Percentiles rank a stretch among this genome's conserved stretches.
These are phyloP conservation scores for Zygotorulaspora chibaensis DNA, from an alignment of 805 yeast species.

Conservation along the genomic window DNA sequence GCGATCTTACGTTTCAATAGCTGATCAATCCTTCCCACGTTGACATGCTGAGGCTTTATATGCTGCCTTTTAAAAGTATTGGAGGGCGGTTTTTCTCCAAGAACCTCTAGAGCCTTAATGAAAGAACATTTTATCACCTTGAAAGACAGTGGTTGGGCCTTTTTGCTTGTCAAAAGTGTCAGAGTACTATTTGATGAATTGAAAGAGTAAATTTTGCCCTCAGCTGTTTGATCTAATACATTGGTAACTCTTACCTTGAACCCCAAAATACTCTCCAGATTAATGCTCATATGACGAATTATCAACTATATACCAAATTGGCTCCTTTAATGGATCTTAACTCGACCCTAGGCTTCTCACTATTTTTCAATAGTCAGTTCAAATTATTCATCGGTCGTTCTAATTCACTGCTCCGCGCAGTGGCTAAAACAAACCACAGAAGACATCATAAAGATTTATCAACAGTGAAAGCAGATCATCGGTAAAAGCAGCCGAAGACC, in stretches of 20 bases:
- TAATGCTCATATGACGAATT: conserved; percentile 24
- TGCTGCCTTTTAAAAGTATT: conserved; percentile 32
- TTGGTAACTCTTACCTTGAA: conserved; percentile 58
- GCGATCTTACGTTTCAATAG: conserved; percentile 26
- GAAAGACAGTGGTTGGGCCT: conserved; percentile 34
- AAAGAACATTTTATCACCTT: conserved; percentile 54
- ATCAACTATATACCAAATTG: neutral
- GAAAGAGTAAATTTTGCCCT: conserved; percentile 64
- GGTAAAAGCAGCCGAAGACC: neutral
- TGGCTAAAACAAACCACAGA: too few relatives aligned
- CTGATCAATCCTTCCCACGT: conserved; percentile 28
- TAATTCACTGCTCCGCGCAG: too few relatives aligned
- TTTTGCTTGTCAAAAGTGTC: conserved; percentile 29
- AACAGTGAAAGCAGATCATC: too few relatives aligned
- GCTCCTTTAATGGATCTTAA: neutral
- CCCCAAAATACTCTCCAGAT: conserved; percentile 30
- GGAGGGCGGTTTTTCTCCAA: conserved; percentile 37
- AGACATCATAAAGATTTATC: too few relatives aligned
- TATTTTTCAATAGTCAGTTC: neutral
- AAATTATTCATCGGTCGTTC: too few relatives aligned
- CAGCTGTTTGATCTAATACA: conserved; percentile 49
- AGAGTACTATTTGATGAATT: conserved; percentile 41
- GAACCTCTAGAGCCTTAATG: conserved; percentile 48
- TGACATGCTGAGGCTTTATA: conserved; percentile 35
- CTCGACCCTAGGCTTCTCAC: neutral